Evolutionary conservation across 2,329 filamentous ascomycete genomes (phyloP).

Genomic region (Phoma herbarum): DNA sequence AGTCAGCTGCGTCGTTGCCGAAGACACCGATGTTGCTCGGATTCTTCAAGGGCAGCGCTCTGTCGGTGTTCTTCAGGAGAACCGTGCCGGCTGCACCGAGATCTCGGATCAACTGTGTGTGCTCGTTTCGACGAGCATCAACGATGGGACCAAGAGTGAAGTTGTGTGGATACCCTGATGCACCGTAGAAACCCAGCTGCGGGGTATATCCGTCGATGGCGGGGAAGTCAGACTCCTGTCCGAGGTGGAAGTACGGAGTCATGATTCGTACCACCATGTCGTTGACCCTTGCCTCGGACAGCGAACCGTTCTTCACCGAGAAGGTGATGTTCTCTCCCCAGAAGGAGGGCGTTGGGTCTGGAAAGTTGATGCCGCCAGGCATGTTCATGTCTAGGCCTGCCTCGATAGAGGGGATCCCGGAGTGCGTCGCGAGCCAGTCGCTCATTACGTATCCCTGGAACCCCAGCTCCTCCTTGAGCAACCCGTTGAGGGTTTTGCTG

Average conservation of each 20-base stretch:
- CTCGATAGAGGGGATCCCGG: constrained; percentile 53
- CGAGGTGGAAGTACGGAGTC: constrained; percentile 56
- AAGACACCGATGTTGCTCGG: neutral
- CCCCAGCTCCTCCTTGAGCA: constrained; percentile 62
- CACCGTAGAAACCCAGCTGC: constrained; percentile 30
- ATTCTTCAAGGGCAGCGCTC: constrained; percentile 52
- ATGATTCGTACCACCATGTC: constrained; percentile 59
- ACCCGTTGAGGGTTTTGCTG: constrained; percentile 56
- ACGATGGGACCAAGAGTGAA: constrained; percentile 47
- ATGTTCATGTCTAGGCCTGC: constrained; percentile 61
- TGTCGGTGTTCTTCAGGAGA: neutral
- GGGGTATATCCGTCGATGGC: constrained; percentile 43
- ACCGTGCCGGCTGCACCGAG: constrained; percentile 2
- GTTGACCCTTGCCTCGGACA: constrained; percentile 51
- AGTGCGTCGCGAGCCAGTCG: constrained; percentile 47
- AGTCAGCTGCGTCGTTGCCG: neutral
- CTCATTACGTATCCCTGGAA: constrained; percentile 59
- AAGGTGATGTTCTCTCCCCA: constrained; percentile 51
- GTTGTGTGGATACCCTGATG: constrained; percentile 35
- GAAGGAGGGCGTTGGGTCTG: constrained; percentile 28
- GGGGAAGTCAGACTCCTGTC: constrained; percentile 51
- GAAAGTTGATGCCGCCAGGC: constrained; percentile 45
- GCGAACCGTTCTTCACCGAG: constrained; percentile 51
- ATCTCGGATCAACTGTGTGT: constrained; percentile 42
- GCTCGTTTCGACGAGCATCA: constrained; percentile 51